Evolutionary conservation across 306 rosid species (phyloP).

Genomic region (Crataegus laevigata): DNA sequence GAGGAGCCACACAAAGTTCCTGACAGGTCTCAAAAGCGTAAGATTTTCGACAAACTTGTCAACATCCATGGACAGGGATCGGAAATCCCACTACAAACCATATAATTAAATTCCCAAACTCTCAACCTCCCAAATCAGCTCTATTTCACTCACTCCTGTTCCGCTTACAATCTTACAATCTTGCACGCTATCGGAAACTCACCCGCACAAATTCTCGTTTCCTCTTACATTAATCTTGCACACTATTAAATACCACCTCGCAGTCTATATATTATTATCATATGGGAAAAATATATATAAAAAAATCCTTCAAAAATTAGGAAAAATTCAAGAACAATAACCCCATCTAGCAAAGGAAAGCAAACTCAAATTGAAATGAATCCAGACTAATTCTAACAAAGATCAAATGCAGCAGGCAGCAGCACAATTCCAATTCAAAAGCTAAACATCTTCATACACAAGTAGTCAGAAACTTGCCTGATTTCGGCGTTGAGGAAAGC

Average conservation of each 20-base stretch:
- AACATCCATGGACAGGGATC: neutral
- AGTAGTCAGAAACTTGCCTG: constrained; percentile 23
- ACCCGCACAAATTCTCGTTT: neutral
- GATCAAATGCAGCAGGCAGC: neutral
- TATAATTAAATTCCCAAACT: neutral
- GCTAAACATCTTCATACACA: neutral
- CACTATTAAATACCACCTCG: neutral
- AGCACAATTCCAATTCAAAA: neutral
- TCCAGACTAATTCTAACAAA: neutral
- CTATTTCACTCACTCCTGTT: neutral
- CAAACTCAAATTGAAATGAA: neutral
- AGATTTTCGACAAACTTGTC: neutral
- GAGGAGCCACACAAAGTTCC: neutral
- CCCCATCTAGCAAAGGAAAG: neutral
- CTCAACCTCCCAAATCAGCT: neutral
- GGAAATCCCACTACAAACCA: neutral
- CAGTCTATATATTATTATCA: neutral
- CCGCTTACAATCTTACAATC: neutral
- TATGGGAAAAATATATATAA: neutral
- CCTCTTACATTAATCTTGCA: neutral
- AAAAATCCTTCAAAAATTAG: neutral
- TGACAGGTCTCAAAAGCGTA: neutral
- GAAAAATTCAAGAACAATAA: neutral
- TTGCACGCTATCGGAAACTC: too few relatives aligned
- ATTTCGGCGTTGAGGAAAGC: constrained; percentile 8